Percentiles rank a stretch among this genome's conserved stretches.
Conservation (phyloP, 306 rosid genomes). For the Prunus fruticosa region DNA sequence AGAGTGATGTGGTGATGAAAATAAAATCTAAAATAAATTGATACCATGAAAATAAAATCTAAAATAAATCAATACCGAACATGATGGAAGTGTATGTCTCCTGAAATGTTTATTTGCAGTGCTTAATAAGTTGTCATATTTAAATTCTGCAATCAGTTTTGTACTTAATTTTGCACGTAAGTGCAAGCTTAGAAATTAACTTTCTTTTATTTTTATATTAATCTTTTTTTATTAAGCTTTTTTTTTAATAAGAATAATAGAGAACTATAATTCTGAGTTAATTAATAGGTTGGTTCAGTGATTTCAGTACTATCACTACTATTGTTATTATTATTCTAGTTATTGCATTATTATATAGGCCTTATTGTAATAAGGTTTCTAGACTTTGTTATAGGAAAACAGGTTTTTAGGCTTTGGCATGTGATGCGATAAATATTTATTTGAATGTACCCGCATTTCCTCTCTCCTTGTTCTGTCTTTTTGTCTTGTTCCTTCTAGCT, state of each 20-base stretch:
- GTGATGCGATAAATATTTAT: too few species aligned
- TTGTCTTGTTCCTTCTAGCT: too few species aligned
- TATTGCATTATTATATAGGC: neutral
- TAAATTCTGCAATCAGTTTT: neutral
- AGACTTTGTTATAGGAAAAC: neutral
- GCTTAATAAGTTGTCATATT: neutral
- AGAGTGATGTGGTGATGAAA: neutral
- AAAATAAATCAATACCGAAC: neutral
- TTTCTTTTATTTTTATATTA: neutral
- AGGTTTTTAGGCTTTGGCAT: too few species aligned
- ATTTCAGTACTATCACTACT: neutral
- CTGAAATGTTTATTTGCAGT: neutral
- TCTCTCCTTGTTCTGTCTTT: too few species aligned
- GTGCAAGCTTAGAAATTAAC: neutral
- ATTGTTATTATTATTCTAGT: neutral
- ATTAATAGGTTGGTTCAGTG: neutral
- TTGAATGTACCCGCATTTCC: too few species aligned
- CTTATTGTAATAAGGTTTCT: neutral
- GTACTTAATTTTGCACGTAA: neutral
- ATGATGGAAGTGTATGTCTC: neutral
- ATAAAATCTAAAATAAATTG: neutral
- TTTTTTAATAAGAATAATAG: too few species aligned
- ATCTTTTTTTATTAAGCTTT: neutral
- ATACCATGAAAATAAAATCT: neutral
- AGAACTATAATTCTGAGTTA: too few species aligned